These are phyloP conservation scores for Nicotiana obtusifolia DNA, from an alignment of 257 asterid genomes.

Conservation along the genomic window DNA sequence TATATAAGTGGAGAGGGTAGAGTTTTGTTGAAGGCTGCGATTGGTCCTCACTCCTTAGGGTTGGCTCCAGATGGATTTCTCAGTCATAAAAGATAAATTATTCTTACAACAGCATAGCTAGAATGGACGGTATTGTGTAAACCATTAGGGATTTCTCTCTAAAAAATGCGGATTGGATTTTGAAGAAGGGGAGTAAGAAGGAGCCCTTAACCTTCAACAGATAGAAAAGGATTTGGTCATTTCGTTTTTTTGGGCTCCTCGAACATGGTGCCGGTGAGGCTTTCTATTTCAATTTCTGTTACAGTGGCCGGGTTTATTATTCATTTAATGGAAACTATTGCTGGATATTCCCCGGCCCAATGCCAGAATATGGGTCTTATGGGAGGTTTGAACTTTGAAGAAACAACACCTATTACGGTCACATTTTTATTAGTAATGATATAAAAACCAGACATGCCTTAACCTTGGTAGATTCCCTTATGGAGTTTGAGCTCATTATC, in stretches of 20 bases:
- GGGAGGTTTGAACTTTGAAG: neutral
- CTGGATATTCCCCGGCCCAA: neutral
- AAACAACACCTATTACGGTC: neutral
- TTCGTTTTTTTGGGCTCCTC: neutral
- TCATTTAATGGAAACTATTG: neutral
- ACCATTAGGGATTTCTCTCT: neutral
- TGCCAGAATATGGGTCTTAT: neutral
- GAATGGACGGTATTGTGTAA: neutral
- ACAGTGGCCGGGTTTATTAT: neutral
- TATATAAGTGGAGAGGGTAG: too few relatives aligned
- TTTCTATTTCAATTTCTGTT: neutral
- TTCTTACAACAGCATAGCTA: neutral
- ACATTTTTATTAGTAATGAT: neutral
- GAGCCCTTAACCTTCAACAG: neutral
- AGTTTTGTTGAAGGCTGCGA: too few relatives aligned
- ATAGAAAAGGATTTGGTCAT: neutral
- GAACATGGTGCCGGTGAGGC: neutral
- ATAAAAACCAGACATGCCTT: neutral
- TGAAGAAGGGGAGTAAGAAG: neutral
- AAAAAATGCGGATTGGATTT: neutral
- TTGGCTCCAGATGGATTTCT: too few relatives aligned
- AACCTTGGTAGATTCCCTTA: neutral
- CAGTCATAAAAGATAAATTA: too few relatives aligned
- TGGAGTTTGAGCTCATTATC: neutral
- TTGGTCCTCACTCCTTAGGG: too few relatives aligned